Base-by-base conservation (phyloP, 345 rosid genomes). In the Arabis alpina region DNA sequence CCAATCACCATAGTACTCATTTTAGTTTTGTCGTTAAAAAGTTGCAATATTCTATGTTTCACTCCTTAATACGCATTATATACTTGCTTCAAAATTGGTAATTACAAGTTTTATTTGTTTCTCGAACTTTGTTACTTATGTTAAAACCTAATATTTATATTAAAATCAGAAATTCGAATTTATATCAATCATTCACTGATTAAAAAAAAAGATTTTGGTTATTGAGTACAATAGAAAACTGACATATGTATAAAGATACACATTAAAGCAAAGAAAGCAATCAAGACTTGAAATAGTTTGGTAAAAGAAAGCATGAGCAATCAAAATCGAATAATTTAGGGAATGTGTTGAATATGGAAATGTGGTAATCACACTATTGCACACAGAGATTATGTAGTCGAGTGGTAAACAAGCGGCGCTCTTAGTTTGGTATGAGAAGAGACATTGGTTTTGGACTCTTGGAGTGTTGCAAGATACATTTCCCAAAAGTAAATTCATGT, bases 381-480 rank as follows among this genome's bases (percentile, higher is more conserved):
- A 49, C 15, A 71, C 39, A 54, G 27, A 54, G 36, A 32, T 32
- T 41, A 45, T 63, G 49, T 4, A 72, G 64, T 71, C 70, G 12
- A 64, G 70, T 15, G 57, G 64, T 47, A 47, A 63, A 72, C 64
- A 45, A 45, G 50, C 48, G 70, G 70, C 76, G 76, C 76, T 64
- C 10, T 63, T 72, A 4, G 70, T 72, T 54, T 36, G 50, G 70
- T 45, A 44, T 23, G 19, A n/a, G 3, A 54, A 5, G 32, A 44
- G 56, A 72, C 70, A 45, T 30, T 42, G 37, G 27, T 71, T 59
- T 71, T 41, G 45, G 52, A 30, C 61, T 71, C 10, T 64, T 64
- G 47, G 36, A 5, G 54, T 27, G 42, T 59, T 47, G 37, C 36
- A 16, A 42, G 2, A 54, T 32, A 32, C 23, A 19, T 19, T 19